Evolutionary conservation across 2,329 filamentous ascomycete genomes (phyloP).

Genomic region (Fusarium mangiferae): DNA sequence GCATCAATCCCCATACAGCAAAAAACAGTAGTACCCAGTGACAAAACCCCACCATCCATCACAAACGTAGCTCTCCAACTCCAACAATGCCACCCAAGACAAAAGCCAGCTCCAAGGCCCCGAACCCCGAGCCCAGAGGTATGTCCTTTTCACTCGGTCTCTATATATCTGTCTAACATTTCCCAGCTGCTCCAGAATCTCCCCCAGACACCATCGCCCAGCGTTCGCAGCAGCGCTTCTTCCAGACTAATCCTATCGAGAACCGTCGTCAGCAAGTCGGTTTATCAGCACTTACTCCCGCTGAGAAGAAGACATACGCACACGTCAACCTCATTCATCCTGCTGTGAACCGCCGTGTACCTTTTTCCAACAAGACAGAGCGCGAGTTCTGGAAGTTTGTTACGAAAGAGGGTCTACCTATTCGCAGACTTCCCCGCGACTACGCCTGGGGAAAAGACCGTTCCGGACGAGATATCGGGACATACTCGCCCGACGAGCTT

Average conservation of each 20-base stretch:
- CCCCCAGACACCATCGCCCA: constrained; percentile 60
- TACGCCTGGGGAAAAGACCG: constrained; percentile 64
- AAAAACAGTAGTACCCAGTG: constrained; percentile 36
- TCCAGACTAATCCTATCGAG: constrained; percentile 62
- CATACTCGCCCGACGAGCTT: constrained; percentile 60
- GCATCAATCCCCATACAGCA: constrained; percentile 26
- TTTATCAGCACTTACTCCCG: constrained; percentile 56
- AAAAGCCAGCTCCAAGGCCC: constrained; percentile 50
- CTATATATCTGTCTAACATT: background rate
- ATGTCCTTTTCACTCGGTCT: background rate
- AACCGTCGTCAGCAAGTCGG: constrained; percentile 57
- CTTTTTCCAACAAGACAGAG: constrained; percentile 59
- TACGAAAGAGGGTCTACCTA: constrained; percentile 62
- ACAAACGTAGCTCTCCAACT: constrained; percentile 36
- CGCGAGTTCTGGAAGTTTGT: constrained; percentile 68
- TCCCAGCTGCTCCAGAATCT: constrained; percentile 45
- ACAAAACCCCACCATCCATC: constrained; percentile 44
- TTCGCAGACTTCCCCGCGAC: constrained; percentile 54
- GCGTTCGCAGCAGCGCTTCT: constrained; percentile 58
- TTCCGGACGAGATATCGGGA: constrained; percentile 59
- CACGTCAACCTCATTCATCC: constrained; percentile 59
- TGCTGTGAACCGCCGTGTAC: constrained; percentile 50
- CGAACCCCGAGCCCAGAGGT: constrained; percentile 38
- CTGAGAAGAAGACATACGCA: constrained; percentile 61
- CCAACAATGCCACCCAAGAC: constrained; percentile 51